These are phyloP conservation scores for Populus hybrid DNA, from an alignment of 441 rosid species.

Conservation along the genomic window DNA sequence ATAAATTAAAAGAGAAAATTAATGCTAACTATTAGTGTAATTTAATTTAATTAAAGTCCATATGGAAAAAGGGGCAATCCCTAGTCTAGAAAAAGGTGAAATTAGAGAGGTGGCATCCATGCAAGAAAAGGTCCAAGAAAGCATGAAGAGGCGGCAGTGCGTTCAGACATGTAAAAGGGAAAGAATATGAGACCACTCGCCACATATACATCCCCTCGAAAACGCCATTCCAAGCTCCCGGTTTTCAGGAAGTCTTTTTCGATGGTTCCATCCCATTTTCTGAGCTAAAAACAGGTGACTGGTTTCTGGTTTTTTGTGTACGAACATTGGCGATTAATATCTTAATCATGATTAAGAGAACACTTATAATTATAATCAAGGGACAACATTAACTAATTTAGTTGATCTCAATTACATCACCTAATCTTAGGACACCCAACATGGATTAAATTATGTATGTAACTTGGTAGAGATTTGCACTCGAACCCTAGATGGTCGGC, in stretches of 20 bases:
- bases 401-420: neutral
- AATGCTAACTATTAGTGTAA: no score
- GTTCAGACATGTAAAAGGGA: neutral
- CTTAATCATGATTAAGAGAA: neutral
- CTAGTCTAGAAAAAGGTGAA: neutral
- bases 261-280: neutral
- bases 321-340: neutral
- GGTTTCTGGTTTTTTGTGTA: neutral
- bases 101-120: no score
- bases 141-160: neutral
- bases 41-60: no score
- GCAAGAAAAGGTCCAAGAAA: neutral
- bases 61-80: no score
- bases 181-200: neutral
- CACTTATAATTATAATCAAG: neutral
- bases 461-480: neutral
- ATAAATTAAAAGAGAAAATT: no score
- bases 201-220: neutral
- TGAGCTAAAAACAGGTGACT: neutral
- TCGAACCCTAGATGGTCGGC: neutral
- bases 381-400: no score
- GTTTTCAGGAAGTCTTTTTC: constrained; percentile 21
- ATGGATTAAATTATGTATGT: neutral
- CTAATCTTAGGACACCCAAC: neutral
- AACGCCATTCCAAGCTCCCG: constrained; percentile 20